Conservation (phyloP, 2,329 filamentous ascomycete species). For the Berkeleyomyces basicola region DNA sequence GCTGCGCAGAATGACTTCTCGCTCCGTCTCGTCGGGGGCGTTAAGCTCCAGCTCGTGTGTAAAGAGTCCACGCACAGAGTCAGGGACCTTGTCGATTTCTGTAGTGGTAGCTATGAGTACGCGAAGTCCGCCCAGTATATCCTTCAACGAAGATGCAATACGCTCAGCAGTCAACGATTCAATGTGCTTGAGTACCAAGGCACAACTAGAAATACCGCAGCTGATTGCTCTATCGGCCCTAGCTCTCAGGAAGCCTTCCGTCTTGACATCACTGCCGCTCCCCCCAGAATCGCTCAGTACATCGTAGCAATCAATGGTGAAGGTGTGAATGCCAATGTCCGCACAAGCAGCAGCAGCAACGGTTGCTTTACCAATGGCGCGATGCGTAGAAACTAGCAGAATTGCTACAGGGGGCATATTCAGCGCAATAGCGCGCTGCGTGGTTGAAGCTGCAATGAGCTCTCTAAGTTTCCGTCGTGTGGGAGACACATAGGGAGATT, state of each 20-base stretch:
- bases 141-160: conserved; percentile 70
- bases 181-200: conserved; percentile 73
- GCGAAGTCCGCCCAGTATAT: conserved; percentile 61
- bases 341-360: conserved; percentile 61
- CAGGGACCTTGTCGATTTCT: conserved; percentile 85
- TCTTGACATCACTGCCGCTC: conserved; percentile 62
- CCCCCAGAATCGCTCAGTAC: conserved; percentile 66
- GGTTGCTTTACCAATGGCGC: conserved; percentile 82
- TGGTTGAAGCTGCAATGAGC: conserved; percentile 75
- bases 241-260: conserved; percentile 75
- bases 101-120: conserved; percentile 89
- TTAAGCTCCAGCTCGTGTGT: conserved; percentile 90
- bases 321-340: conserved; percentile 81
- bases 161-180: conserved; percentile 84
- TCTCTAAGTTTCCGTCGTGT: conserved; percentile 61
- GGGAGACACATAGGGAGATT: conserved; percentile 38
- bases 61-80: conserved; percentile 77
- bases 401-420: conserved; percentile 79
- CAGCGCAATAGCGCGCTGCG: conserved; percentile 68
- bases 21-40: conserved; percentile 80
- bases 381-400: conserved; percentile 76
- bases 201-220: conserved; percentile 71
- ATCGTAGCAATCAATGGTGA: conserved; percentile 80
- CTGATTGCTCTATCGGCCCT: conserved; percentile 76
- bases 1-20: conserved; percentile 69